A percentile compares a stretch with the other conserved stretches of the same genome.
Evolutionary conservation across 257 asterid genomes (phyloP).

Genomic region (Thymus quinquecostatus): DNA sequence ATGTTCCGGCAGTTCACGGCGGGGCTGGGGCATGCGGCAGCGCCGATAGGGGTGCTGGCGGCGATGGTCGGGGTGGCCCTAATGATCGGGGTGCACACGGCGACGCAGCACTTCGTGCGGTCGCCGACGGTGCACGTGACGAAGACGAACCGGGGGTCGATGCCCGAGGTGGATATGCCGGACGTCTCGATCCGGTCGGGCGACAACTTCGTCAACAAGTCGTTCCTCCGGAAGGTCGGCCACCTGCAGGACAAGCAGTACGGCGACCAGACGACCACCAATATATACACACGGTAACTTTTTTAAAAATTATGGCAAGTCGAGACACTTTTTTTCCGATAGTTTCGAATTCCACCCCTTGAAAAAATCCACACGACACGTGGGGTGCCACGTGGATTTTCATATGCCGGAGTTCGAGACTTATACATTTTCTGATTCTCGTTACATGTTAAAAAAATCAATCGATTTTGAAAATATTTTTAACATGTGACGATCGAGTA

Average conservation of each 20-base stretch:
- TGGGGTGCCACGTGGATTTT: no score
- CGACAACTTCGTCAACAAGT: slow-evolving; percentile 40
- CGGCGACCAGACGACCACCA: not conserved
- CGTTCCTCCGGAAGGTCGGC: slow-evolving; percentile 53
- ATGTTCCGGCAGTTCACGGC: not conserved
- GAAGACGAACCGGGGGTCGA: slow-evolving; percentile 41
- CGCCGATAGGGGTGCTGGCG: slow-evolving; percentile 35
- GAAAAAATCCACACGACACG: no score
- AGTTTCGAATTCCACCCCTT: no score
- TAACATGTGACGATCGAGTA: no score
- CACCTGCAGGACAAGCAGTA: slow-evolving; percentile 45
- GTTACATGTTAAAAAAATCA: no score
- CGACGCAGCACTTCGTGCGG: slow-evolving; percentile 43
- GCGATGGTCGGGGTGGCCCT: slow-evolving; percentile 39
- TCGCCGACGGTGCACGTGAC: slow-evolving; percentile 52
- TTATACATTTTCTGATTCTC: no score
- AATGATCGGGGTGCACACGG: slow-evolving; percentile 43
- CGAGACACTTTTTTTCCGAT: no score
- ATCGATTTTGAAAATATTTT: no score
- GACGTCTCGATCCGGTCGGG: slow-evolving; percentile 29
- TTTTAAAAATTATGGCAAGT: no score
- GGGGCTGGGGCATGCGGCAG: slow-evolving; percentile 34
- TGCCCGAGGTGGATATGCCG: slow-evolving; percentile 53
- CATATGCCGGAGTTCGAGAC: no score
- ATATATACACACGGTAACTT: slow-evolving; percentile 31